These are phyloP conservation scores for Lipomyces orientalis DNA, from an alignment of 805 yeast species.

Conservation along the genomic window DNA sequence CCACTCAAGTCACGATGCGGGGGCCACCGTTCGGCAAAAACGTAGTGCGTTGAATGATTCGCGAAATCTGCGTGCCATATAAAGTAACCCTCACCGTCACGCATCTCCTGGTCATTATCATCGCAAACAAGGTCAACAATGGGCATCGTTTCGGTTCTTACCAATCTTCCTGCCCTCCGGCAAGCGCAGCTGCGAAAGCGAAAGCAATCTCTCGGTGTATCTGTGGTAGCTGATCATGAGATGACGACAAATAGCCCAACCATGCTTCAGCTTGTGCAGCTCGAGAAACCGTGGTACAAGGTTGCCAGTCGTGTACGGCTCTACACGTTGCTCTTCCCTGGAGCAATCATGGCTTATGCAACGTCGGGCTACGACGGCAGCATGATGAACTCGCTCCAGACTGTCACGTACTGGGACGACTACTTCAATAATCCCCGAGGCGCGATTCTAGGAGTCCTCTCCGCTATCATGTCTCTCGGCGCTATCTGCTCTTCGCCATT, in stretches of 20 bases:
- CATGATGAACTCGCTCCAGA: constrained; percentile 59
- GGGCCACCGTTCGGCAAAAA: no score
- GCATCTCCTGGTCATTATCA: background rate
- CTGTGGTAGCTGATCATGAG: background rate
- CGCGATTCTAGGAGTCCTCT: constrained; percentile 48
- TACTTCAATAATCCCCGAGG: constrained; percentile 52
- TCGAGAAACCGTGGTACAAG: constrained; percentile 19
- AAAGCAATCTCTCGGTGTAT: background rate
- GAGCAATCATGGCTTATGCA: constrained; percentile 18
- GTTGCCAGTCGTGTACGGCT: constrained; percentile 8
- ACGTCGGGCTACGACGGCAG: constrained; percentile 58
- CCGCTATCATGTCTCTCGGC: constrained; percentile 26
- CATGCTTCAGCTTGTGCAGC: constrained; percentile 11
- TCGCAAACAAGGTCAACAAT: background rate
- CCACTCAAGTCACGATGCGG: no score
- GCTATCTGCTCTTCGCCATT: background rate
- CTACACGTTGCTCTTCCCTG: constrained; percentile 19
- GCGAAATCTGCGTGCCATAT: no score
- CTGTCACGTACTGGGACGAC: constrained; percentile 50
- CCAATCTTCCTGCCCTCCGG: no score
- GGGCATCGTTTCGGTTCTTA: no score
- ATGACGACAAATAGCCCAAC: constrained; percentile 47
- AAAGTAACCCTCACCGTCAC: background rate
- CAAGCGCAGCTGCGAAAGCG: background rate
- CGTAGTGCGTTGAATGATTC: no score